Evolutionary conservation across 345 rosid species (phyloP).

Genomic region (Ricinus communis): DNA sequence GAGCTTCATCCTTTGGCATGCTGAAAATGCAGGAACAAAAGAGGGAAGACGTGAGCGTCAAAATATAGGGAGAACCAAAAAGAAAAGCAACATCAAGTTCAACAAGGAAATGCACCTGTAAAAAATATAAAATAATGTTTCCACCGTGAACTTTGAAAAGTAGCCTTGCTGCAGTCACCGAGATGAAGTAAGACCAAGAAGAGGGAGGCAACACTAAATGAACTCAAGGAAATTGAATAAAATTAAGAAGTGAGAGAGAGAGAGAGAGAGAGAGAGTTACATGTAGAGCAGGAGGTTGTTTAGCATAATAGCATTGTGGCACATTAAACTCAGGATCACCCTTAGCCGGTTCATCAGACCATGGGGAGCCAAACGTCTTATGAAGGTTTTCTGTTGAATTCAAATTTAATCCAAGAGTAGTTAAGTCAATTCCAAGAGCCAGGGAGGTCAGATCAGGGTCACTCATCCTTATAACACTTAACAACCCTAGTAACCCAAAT

Average conservation of each 20-base stretch:
- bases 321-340: constrained; percentile 90
- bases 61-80: too few species aligned
- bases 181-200: constrained; percentile 14
- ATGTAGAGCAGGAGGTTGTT: constrained; percentile 72
- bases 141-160: constrained; percentile 69
- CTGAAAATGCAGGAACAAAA: constrained; percentile 37
- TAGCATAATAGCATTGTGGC: constrained; percentile 90
- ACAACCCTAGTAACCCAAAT: constrained; percentile 78
- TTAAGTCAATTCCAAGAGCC: constrained; percentile 92
- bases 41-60: not conserved
- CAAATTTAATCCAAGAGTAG: constrained; percentile 89
- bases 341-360: constrained; percentile 96
- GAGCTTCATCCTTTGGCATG: constrained; percentile 99
- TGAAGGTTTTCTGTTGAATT: constrained; percentile 89
- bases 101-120: constrained; percentile 60
- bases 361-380: constrained; percentile 97
- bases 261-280: constrained; percentile 40
- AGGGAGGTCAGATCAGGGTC: constrained; percentile 78
- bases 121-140: constrained; percentile 78
- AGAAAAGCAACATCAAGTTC: not conserved
- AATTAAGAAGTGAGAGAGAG: not conserved
- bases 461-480: constrained; percentile 69
- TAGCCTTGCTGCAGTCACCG: constrained; percentile 69
- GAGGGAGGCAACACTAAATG: not conserved
- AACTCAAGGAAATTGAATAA: not conserved